phyloP scores from a whole-genome alignment of 345 rosid genomes.

The Citrus mangshanensis region DNA sequence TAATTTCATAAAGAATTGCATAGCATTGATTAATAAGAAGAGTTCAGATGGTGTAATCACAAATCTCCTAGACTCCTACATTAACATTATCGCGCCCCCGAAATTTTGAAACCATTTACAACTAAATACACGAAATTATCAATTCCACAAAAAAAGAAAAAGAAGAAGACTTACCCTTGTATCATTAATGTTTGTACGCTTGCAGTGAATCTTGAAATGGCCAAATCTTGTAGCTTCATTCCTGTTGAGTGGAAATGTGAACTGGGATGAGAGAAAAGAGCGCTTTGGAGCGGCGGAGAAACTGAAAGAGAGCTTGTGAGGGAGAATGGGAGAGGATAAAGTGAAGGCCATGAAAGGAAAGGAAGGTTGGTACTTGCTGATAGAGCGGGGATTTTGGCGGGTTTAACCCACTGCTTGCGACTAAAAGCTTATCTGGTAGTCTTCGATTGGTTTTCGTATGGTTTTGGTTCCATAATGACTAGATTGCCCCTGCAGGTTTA shows the following conservation, averaged over 20 bases:
- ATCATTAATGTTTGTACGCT: conserved; percentile 15
- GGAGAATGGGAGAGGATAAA: conserved; percentile 43
- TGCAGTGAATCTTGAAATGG: conserved; percentile 32
- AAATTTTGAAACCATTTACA: not conserved
- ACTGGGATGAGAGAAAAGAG: conserved; percentile 29
- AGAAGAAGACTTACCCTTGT: conserved; percentile 24
- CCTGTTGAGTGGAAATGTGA: conserved; percentile 23
- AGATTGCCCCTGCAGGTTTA: not conserved
- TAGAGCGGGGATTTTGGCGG: conserved; percentile 40
- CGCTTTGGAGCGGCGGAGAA: conserved; percentile 23
- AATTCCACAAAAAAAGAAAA: not conserved
- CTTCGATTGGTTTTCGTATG: conserved; percentile 18
- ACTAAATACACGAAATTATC: not conserved
- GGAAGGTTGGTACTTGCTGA: conserved; percentile 20
- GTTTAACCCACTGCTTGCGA: conserved; percentile 36
- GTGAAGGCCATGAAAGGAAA: conserved; percentile 57
- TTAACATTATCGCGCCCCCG: not conserved
- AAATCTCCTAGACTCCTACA: not conserved
- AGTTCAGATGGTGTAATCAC: not conserved
- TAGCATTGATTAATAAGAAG: not conserved
- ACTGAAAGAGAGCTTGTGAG: conserved; percentile 24
- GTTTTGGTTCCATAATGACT: not conserved
- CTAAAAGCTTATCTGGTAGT: conserved; percentile 27
- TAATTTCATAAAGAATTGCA: not conserved
- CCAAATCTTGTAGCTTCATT: conserved; percentile 16